Evolutionary conservation across 2,329 filamentous ascomycete species (phyloP).

Genomic region (Botrytis fabae): DNA sequence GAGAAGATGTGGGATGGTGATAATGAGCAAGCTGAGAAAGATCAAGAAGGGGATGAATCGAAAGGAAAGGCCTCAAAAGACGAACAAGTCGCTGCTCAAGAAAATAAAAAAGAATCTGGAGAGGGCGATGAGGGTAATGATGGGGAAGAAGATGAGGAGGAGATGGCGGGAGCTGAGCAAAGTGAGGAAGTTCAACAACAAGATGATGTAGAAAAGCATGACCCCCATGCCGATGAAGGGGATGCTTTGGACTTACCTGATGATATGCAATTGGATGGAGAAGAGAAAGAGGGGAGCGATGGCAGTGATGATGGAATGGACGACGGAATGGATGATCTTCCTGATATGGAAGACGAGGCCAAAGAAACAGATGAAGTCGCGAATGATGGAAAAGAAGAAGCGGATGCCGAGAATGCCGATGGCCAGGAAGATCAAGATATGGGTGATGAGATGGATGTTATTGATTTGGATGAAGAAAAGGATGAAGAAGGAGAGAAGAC

Average conservation of each 20-base stretch:
- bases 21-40: constrained; percentile 75
- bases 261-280: constrained; percentile 67
- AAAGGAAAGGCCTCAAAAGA: constrained; percentile 68
- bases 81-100: constrained; percentile 47
- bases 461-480: constrained; percentile 39
- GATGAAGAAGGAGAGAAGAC: constrained; percentile 45
- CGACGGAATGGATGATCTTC: constrained; percentile 55
- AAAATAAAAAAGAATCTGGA: constrained; percentile 61
- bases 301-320: constrained; percentile 40
- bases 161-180: constrained; percentile 58
- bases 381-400: constrained; percentile 48
- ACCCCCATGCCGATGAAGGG: constrained; percentile 66
- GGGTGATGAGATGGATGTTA: constrained; percentile 40
- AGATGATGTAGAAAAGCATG: constrained; percentile 62
- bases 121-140: constrained; percentile 52
- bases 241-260: constrained; percentile 69
- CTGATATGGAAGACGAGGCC: constrained; percentile 47
- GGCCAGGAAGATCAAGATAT: constrained; percentile 45
- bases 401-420: constrained; percentile 44
- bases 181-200: constrained; percentile 52
- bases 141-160: constrained; percentile 48
- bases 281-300: constrained; percentile 52
- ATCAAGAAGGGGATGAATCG: constrained; percentile 72
- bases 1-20: constrained; percentile 99
- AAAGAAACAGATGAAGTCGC: constrained; percentile 43